Base-by-base conservation (phyloP, 164 flowering plant species). In the Chimonanthus salicifolius region DNA sequence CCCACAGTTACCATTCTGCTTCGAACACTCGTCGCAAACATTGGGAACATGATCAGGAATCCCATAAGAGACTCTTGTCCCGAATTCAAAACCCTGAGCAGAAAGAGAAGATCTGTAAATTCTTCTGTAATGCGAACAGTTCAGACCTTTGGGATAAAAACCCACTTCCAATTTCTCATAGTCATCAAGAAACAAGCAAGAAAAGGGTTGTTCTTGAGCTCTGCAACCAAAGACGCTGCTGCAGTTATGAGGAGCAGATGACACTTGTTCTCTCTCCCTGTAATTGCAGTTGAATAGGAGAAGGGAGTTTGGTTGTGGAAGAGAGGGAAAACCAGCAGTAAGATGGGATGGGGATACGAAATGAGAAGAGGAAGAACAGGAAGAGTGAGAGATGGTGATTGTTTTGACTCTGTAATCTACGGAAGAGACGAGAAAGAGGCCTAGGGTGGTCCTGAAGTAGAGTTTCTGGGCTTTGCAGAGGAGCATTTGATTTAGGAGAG, bases 1-100 rank as follows among this genome's bases (percentile, higher is more conserved):
- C 2, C 89, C 90, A 73, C 90, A 89, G 50, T 84, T 81, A 2
- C 90, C 94, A 74, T 88, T 73, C 44, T 85, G 82, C 79, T 85
- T 90, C 16, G 74, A 49, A 49, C 94, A 89, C 78, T 88, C 87
- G n/a, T 83, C 78, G 71, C 94, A 88, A 15, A 82, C 46, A 68
- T 81, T 77, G 0, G 90, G 94, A 16, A 79, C 66, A 75, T 85
- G 88, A 66, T 81, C 85, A 49, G 89, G 90, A 63, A 88, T 69
- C 60, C 82, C 89, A 58, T 85, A 87, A n/a, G 88, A 85, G 47
- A 88, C 71, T 72, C 86, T 82, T 50, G 88, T 84, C 49, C 89
- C 88, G 49, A 83, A 47, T 77, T 84, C 78, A 72, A 73, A 75
- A 18, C 76, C 79, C 71, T 58, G 81, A 66, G 49, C 9, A 16